phyloP scores from a whole-genome alignment of 495 filamentous ascomycete genomes.

The Trichoderma parareesei region DNA sequence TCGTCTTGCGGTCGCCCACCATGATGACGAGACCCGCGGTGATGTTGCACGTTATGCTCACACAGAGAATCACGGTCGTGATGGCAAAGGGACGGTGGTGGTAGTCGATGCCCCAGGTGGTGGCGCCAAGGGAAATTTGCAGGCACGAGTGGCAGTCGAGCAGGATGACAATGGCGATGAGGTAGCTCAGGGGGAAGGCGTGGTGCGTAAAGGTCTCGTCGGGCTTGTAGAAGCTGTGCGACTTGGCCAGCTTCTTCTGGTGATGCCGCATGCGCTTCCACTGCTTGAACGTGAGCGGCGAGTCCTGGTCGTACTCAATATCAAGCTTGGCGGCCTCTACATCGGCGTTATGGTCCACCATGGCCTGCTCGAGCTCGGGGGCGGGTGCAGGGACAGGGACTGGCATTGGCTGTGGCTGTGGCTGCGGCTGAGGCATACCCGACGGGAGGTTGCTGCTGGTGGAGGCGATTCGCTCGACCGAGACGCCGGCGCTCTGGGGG shows the following conservation, averaged over 20 bases:
- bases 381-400: too few relatives aligned
- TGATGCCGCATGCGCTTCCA: slow-evolving; percentile 60
- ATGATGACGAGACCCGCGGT: slow-evolving; percentile 62
- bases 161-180: slow-evolving; percentile 64
- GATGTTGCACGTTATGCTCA: slow-evolving; percentile 65
- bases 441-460: slow-evolving; percentile 6
- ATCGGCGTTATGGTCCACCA: background rate
- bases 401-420: too few relatives aligned
- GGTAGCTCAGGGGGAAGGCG: slow-evolving; percentile 63
- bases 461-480: slow-evolving; percentile 32
- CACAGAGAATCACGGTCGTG: slow-evolving; percentile 72
- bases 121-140: slow-evolving; percentile 66
- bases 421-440: too few relatives aligned
- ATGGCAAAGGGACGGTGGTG: slow-evolving; percentile 54
- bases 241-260: slow-evolving; percentile 64
- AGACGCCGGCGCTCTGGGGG: slow-evolving; percentile 36
- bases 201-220: slow-evolving; percentile 74
- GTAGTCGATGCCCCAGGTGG: slow-evolving; percentile 65
- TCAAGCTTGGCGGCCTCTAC: slow-evolving; percentile 37
- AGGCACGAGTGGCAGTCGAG: slow-evolving; percentile 66
- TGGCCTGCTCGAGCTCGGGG: slow-evolving; percentile 10
- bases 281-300: slow-evolving; percentile 45
- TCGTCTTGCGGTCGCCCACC: slow-evolving; percentile 60
- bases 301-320: slow-evolving; percentile 19
- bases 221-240: slow-evolving; percentile 78